Evolutionary conservation across 257 asterid genomes (phyloP), one percentile per base, ranked within the genome.

Genomic region (Thymus quinquecostatus): DNA sequence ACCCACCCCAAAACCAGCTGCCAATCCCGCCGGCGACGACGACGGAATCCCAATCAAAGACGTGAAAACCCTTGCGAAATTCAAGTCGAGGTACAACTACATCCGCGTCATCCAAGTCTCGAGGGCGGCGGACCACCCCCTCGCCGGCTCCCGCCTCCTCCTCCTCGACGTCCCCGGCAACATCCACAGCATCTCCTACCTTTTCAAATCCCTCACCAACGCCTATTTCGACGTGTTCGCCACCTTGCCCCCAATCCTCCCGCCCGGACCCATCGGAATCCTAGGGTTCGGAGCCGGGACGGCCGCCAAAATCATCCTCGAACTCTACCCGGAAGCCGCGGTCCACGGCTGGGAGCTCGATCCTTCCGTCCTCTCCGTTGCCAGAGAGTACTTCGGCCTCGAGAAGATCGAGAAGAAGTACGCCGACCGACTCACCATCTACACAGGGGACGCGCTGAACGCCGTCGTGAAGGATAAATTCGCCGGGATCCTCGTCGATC

Each of bases 241-340:
- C 5, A 91, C 97, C 0, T 14, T 91, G 36, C 96, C 98, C 6
- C 96, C 96, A 0, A 61, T 93, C 21, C 72, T 91, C 51, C 96
- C 97, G 2, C 96, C 94, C 1, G 98, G 98, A 0, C 96, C 98
- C 10, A 1, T 93, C 38, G 96, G 83, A 2, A 78, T 93, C 0
- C 94, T 93, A 82, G 98, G 98, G 8, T 93, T 89, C 79, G 98
- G 96, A 43, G 98, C 96, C 47, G 98, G 98, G 0, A 71, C 98
- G 0, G 86, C 92, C 41, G 91, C 97, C 12, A 74, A 69, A 79
- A 53, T 89, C 73, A 73, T 89, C 75, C 87, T 93, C 62, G 89
- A 87, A 58, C 61, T 75, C 36, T 77, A 93, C 82, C 94, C 96
- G 0, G 63, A 83, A 1, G 69, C 73, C 6, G 80, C 71, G 1